Evolutionary conservation across 148 eudicot genomes (phyloP), one percentile per base, ranked within the genome.

Genomic region (Suaeda aralocaspica): DNA sequence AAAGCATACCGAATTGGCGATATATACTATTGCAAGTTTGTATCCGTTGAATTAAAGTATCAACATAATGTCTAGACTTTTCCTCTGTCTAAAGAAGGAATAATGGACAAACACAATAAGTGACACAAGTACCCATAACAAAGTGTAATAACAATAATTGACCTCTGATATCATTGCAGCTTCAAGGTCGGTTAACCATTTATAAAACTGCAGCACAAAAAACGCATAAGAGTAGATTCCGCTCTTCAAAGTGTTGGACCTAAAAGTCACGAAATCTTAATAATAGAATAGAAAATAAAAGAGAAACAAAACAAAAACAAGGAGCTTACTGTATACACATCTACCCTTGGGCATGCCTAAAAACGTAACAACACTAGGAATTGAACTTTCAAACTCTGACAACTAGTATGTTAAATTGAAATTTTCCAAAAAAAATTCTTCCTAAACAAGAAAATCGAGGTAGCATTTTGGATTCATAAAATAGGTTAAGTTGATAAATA

Each of bases 111-210:
- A 75, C 28, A 59, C n/a, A n/a, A n/a, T 36, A 68, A 73, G 21
- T 9, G 61, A 19, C 33, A 42, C 24, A 52, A 71, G 67, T 53
- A 58, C 53, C 26, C 36, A 58, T 55, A 34, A 50, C 48, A 22
- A 83, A 57, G 63, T n/a, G 51, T 29, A n/a, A 58, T 62, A 73
- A 75, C 29, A 36, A 19, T 42, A 26, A 74, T 84, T 63, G 74
- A 94, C 99, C 97, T 94, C 97, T 70, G 92, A 91, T 84, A 91
- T 94, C 99, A 94, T 94, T 55, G 89, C 97, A 15, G 99, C 92
- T 87, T 94, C 99, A 73, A 89, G 99, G 70, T 91, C 96, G 34
- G 86, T 77, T 70, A 91, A 94, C 99, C 97, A 94, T 80, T 91
- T 91, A 84, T 94, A 91, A 69, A 94, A 94, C 99, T 94, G 89